Evolutionary conservation across 1,139 yeast genomes (phyloP).

Genomic region (Casaregolazyma suthepensis): DNA sequence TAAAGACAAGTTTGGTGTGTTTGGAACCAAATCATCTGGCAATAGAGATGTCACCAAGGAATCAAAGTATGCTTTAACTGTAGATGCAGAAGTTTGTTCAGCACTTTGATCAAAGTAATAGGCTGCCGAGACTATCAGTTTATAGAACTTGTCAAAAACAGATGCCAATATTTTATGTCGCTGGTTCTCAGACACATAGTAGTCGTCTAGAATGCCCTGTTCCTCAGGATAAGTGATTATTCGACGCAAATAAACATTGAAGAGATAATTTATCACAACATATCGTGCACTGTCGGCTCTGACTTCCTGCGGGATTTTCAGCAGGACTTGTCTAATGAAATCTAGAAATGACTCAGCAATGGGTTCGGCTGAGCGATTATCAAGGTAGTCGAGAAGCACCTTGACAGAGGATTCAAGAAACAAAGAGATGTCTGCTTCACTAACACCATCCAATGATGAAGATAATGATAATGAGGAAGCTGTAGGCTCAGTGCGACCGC

Average conservation of each 20-base stretch:
- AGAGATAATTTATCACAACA: slow-evolving; percentile 23
- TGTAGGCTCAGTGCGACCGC: slow-evolving; percentile 4
- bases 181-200: slow-evolving; percentile 23
- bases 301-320: slow-evolving; percentile 17
- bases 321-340: slow-evolving; percentile 20
- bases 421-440: slow-evolving; percentile 13
- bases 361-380: slow-evolving; percentile 20
- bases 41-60: slow-evolving; percentile 13
- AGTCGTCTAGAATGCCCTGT: slow-evolving; percentile 23
- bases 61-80: slow-evolving; percentile 14
- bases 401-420: slow-evolving; percentile 18
- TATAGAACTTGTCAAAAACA: slow-evolving; percentile 18
- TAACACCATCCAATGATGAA: slow-evolving; percentile 13
- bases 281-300: slow-evolving; percentile 17
- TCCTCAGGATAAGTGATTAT: slow-evolving; percentile 24
- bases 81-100: slow-evolving; percentile 9
- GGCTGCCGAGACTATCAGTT: slow-evolving; percentile 16
- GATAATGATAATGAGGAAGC: slow-evolving; percentile 18
- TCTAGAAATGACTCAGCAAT: slow-evolving; percentile 22
- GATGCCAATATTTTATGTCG: slow-evolving; percentile 23
- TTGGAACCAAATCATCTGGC: slow-evolving; percentile 1
- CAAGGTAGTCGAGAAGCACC: slow-evolving; percentile 19
- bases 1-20: background rate
- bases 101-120: slow-evolving; percentile 15
- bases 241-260: slow-evolving; percentile 20